These are phyloP conservation scores for Patellifolia procumbens DNA, from an alignment of 179 eudicot genomes.

Conservation along the genomic window DNA sequence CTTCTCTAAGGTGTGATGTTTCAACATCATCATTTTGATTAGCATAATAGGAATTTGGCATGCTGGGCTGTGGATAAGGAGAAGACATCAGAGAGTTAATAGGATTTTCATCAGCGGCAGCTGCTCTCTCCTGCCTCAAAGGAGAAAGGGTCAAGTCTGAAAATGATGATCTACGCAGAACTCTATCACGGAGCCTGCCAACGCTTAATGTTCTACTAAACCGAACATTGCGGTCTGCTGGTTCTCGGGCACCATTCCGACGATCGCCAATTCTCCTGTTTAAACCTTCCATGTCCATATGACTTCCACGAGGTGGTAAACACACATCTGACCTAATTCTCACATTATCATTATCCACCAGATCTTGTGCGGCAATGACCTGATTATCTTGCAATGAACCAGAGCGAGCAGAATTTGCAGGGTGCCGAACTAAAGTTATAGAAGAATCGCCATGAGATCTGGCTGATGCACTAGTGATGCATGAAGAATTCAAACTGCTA, in stretches of 20 bases:
- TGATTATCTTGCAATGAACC: conserved; percentile 36
- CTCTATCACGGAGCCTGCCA: conserved; percentile 98
- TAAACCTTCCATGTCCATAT: conserved; percentile 36
- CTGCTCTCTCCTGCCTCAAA: conserved; percentile 50
- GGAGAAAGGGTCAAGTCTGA: conserved; percentile 60
- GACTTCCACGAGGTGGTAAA: conserved; percentile 48
- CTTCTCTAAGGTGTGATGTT: conserved; percentile 48
- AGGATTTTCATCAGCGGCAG: conserved; percentile 43
- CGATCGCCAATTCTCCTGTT: conserved; percentile 54
- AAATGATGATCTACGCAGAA: conserved; percentile 73
- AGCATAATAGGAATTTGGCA: conserved; percentile 39
- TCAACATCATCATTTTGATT: conserved; percentile 51
- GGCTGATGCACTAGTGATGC: conserved; percentile 39
- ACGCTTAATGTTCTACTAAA: conserved; percentile 95
- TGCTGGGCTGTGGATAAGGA: conserved; percentile 38
- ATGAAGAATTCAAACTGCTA: conserved; percentile 48
- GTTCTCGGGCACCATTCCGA: conserved; percentile 58
- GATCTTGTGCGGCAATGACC: conserved; percentile 35
- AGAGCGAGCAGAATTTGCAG: conserved; percentile 34
- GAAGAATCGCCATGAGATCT: conserved; percentile 43
- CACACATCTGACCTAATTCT: conserved; percentile 32
- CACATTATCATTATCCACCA: conserved; percentile 36
- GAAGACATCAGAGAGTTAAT: conserved; percentile 46
- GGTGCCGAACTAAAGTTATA: conserved; percentile 30
- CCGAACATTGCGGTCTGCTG: conserved; percentile 72